Conservation (phyloP, 1,284 basidiomycete species). For the Heterobasidion occidentale region DNA sequence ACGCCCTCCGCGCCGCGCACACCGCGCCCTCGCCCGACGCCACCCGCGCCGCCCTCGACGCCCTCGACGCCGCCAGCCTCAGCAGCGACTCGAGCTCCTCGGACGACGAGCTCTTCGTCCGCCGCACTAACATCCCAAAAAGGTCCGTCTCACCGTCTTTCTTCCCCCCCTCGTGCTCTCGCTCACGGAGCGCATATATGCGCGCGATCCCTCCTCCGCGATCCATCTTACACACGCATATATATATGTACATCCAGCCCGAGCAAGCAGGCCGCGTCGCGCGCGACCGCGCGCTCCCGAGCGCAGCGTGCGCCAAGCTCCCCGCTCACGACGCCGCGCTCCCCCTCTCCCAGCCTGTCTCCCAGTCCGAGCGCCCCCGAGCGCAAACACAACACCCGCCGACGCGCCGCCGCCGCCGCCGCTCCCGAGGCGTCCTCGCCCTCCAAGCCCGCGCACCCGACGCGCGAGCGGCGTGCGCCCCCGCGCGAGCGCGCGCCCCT, state of each 20-base stretch:
- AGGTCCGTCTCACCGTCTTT: too few relatives aligned
- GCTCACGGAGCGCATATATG: too few relatives aligned
- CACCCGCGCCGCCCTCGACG: conserved; percentile 28
- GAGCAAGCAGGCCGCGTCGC: background rate
- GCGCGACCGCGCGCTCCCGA: background rate
- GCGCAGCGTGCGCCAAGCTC: background rate
- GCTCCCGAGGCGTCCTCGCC: background rate
- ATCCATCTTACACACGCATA: too few relatives aligned
- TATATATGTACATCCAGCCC: too few relatives aligned
- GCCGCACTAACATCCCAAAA: too few relatives aligned
- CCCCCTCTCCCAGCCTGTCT: background rate
- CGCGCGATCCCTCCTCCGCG: too few relatives aligned
- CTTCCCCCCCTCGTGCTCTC: too few relatives aligned
- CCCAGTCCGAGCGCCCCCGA: background rate
- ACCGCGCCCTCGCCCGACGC: conserved; percentile 34
- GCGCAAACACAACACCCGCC: background rate
- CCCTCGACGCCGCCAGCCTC: conserved; percentile 38
- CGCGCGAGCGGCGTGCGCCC: background rate
- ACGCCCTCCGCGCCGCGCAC: conserved; percentile 18
- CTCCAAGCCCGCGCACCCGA: background rate
- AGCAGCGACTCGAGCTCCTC: conserved; percentile 9
- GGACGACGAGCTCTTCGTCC: too few relatives aligned
- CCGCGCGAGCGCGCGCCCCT: background rate
- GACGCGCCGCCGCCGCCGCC: background rate
- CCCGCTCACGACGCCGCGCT: background rate